A percentile compares a stretch with the other conserved stretches of the same genome.
Evolutionary conservation across 495 filamentous ascomycete species (phyloP).

Genomic region (Massariosphaeria phaeospora): DNA sequence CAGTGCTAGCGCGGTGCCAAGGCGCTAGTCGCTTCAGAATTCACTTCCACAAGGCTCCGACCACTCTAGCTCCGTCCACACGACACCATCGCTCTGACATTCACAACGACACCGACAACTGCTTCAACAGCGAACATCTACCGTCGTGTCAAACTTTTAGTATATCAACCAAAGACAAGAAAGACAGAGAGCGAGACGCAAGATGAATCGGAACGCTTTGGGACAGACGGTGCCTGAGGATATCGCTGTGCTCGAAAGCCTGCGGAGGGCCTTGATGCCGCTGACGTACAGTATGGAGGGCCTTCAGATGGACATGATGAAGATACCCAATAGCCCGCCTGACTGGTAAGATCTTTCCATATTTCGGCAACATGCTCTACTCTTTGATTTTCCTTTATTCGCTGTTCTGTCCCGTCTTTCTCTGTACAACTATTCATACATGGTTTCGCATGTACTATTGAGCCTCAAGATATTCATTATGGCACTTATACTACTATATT

Average conservation of each 20-base stretch:
- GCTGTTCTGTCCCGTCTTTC: not conserved
- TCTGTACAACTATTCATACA: not conserved
- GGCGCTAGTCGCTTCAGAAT: too few relatives aligned
- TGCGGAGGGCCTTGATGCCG: slow-evolving; percentile 12
- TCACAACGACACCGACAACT: too few relatives aligned
- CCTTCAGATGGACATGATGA: slow-evolving; percentile 2
- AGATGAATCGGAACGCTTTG: not conserved
- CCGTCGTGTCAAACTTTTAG: too few relatives aligned
- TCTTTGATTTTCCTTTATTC: not conserved
- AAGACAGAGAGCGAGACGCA: not conserved
- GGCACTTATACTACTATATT: not conserved
- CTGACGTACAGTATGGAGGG: slow-evolving; percentile 9
- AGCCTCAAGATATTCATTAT: too few relatives aligned
- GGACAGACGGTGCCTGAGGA: not conserved
- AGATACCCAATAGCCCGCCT: not conserved
- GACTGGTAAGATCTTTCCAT: slow-evolving; percentile 12
- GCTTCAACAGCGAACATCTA: too few relatives aligned
- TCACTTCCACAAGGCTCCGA: not conserved
- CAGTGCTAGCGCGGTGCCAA: too few relatives aligned
- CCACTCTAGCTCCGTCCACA: not conserved
- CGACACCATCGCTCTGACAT: not conserved
- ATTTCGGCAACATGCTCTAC: not conserved
- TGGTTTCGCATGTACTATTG: not conserved
- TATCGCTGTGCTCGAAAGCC: slow-evolving; percentile 6
- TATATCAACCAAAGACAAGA: not conserved